Base-by-base conservation (phyloP, 306 rosid species). In the Albizia julibrissin region DNA sequence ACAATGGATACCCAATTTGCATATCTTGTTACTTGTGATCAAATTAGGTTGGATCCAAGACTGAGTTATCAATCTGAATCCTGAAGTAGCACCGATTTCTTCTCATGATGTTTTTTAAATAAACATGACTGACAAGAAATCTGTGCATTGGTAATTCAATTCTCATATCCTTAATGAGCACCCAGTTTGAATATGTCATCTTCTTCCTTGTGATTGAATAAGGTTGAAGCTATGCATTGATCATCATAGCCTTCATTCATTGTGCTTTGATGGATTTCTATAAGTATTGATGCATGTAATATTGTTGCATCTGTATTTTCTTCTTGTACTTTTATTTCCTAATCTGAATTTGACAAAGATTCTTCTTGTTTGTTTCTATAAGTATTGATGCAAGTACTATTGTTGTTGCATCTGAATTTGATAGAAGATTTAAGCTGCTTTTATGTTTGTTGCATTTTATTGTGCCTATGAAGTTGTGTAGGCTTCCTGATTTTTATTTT, bases 41-140 rank as follows among this genome's bases (percentile, higher is more conserved):
- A 21, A n/a, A 54, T 54, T 6, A 52, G 24, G 59, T 52, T 19
- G 22, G 15, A 46, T 87, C 90, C 0, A 87, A 82, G 18, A 79
- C 79, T 58, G 90, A 87, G 84, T 66, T 82, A 42, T 84, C 87
- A 19, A 69, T 74, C 64, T 87, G 59, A 87, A 21, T 6, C 22
- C 46, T 68, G 9, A 69, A 34, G 27, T 16, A 34, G 27, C 72
- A 21, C 43, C 43, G 7, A 31, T 43, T 65, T 9, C 37, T 65
- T 64, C 34, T 27, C 44, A 15, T 33, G 13, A 13, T 27, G n/a
- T n/a, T 27, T 62, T 27, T 62, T 8, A 27, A 27, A 62, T 27
- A 62, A 62, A 62, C 21, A n/a, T n/a, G 15, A 59, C 68, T 26
- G 18, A 39, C 18, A 9, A 4, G 33, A 62, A 12, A 26, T 14